These are phyloP conservation scores for Ramichloridium luteum DNA, from an alignment of 2,329 filamentous ascomycete species.

Conservation along the genomic window DNA sequence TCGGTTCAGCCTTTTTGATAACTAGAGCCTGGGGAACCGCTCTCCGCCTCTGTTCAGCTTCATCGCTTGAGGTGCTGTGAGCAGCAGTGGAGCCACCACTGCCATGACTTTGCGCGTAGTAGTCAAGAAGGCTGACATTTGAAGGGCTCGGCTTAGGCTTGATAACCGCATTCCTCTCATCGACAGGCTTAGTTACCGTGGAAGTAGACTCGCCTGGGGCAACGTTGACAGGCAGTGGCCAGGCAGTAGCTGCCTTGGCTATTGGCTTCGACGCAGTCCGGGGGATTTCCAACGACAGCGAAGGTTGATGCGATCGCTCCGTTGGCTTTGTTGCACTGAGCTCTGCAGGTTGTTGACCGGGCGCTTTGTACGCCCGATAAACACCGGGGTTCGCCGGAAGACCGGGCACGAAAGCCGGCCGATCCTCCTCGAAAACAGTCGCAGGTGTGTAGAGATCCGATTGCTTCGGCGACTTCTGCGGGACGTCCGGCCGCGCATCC, in stretches of 20 bases:
- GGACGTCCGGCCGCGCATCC: background rate
- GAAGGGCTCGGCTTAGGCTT: background rate
- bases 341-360: background rate
- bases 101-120: constrained; percentile 22
- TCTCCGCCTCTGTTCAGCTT: constrained; percentile 15
- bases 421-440: constrained; percentile 25
- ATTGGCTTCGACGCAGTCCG: constrained; percentile 4
- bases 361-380: too few relatives aligned
- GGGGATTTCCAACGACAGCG: constrained; percentile 17
- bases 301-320: constrained; percentile 9
- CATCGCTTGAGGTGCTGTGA: background rate
- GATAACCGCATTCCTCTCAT: too few relatives aligned
- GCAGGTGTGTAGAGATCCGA: constrained; percentile 15
- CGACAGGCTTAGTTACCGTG: background rate
- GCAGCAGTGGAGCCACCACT: constrained; percentile 8
- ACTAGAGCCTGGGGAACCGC: constrained; percentile 13
- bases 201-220: background rate
- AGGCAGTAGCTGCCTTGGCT: constrained; percentile 2
- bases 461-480: constrained; percentile 10
- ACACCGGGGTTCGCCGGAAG: constrained; percentile 11
- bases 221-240: background rate
- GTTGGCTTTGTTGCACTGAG: constrained; percentile 3
- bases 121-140: constrained; percentile 15
- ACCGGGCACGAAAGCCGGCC: constrained; percentile 6
- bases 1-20: constrained; percentile 15